These are phyloP conservation scores for Bipolaris cookei DNA, from an alignment of 2,329 filamentous ascomycete genomes.

Conservation along the genomic window DNA sequence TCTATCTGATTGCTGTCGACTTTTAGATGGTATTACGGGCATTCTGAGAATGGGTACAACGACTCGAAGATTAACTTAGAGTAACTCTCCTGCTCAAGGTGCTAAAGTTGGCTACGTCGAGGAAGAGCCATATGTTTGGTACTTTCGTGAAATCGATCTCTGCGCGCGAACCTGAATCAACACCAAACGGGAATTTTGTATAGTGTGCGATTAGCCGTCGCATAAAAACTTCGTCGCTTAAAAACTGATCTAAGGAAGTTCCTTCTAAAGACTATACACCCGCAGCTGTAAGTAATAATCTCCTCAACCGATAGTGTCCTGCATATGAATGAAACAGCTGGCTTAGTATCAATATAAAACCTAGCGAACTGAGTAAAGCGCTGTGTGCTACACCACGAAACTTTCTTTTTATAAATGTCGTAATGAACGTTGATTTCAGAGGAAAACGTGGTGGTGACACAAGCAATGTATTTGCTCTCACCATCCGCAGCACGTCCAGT, in stretches of 20 bases:
- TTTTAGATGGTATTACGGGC: too few species aligned
- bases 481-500: background rate
- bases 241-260: background rate
- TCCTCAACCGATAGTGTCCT: conserved; percentile 1
- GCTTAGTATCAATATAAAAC: background rate
- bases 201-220: background rate
- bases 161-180: background rate
- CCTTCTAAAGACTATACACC: background rate
- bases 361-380: background rate
- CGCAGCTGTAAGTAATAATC: conserved; percentile 2
- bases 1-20: too few species aligned
- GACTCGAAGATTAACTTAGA: background rate
- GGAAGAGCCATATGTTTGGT: conserved; percentile 3
- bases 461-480: background rate
- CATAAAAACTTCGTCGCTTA: background rate
- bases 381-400: background rate
- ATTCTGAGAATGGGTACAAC: background rate
- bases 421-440: background rate
- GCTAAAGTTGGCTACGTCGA: conserved; percentile 5
- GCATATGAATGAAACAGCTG: background rate
- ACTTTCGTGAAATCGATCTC: background rate
- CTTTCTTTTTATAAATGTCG: background rate
- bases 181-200: background rate
- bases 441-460: background rate
- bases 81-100: background rate